phyloP scores from a whole-genome alignment of 2,329 filamentous ascomycete species.

The Lanzia echinophila region DNA sequence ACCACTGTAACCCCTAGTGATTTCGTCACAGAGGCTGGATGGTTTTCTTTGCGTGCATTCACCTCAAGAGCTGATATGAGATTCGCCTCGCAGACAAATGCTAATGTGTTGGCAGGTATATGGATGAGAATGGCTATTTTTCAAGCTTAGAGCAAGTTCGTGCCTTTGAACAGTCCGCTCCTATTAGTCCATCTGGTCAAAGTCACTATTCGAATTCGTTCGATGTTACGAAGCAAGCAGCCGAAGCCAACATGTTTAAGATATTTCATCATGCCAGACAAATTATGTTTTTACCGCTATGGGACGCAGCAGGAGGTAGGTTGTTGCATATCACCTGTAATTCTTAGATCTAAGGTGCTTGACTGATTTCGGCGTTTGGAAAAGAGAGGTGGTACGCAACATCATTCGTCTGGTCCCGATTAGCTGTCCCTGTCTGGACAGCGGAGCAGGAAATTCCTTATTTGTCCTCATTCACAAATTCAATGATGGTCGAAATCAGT shows the following conservation, averaged over 20 bases:
- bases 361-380: not conserved
- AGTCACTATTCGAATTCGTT: slow-evolving; percentile 7
- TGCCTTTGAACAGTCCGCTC: slow-evolving; percentile 5
- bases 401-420: slow-evolving; percentile 31
- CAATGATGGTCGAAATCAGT: slow-evolving; percentile 11
- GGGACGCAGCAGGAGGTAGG: slow-evolving; percentile 26
- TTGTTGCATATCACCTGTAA: not conserved
- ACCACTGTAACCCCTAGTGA: too few species aligned
- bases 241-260: slow-evolving; percentile 22
- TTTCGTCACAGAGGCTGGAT: too few species aligned
- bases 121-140: slow-evolving; percentile 27
- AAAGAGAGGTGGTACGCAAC: slow-evolving; percentile 24
- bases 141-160: slow-evolving; percentile 25
- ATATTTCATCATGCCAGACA: slow-evolving; percentile 26
- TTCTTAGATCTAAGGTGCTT: not conserved
- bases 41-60: too few species aligned
- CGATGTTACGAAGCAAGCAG: slow-evolving; percentile 17
- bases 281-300: slow-evolving; percentile 28
- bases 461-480: slow-evolving; percentile 33
- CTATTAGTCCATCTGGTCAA: slow-evolving; percentile 10
- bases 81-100: too few species aligned
- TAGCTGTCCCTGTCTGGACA: slow-evolving; percentile 20
- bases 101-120: not conserved
- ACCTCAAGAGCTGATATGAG: too few species aligned
- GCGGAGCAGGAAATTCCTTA: slow-evolving; percentile 29